phyloP scores from a whole-genome alignment of 345 rosid genomes.

The Acer campestre region DNA sequence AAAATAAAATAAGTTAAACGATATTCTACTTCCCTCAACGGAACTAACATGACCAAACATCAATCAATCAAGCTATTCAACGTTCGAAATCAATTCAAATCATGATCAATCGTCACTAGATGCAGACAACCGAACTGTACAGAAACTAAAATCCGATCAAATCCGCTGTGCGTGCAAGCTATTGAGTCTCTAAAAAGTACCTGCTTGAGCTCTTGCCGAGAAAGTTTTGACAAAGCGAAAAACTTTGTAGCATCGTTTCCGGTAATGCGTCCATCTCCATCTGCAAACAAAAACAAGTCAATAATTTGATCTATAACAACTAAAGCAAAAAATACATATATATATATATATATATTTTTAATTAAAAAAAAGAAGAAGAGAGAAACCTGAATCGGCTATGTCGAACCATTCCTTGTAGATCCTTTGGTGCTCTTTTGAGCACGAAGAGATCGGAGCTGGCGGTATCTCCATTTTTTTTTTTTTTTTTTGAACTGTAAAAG shows the following conservation, averaged over 20 bases:
- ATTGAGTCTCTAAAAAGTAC: conserved; percentile 25
- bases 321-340: not conserved
- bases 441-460: conserved; percentile 36
- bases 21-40: no score
- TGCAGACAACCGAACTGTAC: not conserved
- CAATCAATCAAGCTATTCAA: not conserved
- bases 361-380: not conserved
- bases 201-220: conserved; percentile 94
- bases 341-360: not conserved
- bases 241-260: conserved; percentile 82
- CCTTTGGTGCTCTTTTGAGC: conserved; percentile 69
- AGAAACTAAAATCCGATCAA: not conserved
- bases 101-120: not conserved
- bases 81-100: not conserved
- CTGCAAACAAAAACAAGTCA: conserved; percentile 26
- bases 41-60: not conserved
- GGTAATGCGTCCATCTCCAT: conserved; percentile 83
- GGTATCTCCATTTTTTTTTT: conserved; percentile 46
- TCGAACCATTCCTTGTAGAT: conserved; percentile 85
- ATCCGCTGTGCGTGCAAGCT: not conserved
- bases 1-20: no score
- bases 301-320: not conserved
- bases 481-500: not conserved
- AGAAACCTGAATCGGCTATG: conserved; percentile 74
- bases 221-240: conserved; percentile 79